Base-by-base conservation (phyloP, 73 alveolate genomes). In the Uronychia setigera region DNA sequence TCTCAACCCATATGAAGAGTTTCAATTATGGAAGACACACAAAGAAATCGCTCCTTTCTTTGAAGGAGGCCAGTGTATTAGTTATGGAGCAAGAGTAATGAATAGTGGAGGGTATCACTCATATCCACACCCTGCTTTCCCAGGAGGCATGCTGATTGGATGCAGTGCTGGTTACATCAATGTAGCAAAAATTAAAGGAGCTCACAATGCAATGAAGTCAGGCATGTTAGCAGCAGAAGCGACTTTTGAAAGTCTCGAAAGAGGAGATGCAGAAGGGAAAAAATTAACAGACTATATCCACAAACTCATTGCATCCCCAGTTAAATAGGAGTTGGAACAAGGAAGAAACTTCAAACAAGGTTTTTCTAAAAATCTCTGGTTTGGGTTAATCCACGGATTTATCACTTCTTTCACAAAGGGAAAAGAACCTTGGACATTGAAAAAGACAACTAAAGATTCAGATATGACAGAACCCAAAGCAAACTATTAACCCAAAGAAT, bases 31-130 rank as follows among this genome's bases (percentile, higher is more conserved):
- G 77, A 97, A 97, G 76, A 92, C 94, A 26, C 99, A 97, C 85
- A 92, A 94, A 33, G 91, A 67, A 27, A 85, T 97, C 29, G 58
- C 90, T 59, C 91, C 84, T 31, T 57, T 78, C 76, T 76, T 87
- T 0, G 91, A 87, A 59, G 93, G 93, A 26, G 99, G 99, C 31
- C 94, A 88, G 26, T 97, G 99, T 86, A 75, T 97, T 28, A 80
- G 98, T 29, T 97, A 97, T 87, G 99, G 99, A 29, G 99, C 99
- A 0, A 94, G 99, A 84, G 89, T 92, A 60, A 88, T 97, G 26
- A 97, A 96, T 80, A 98, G 94, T 80, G 99, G 99, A 35, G 99
- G 99, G 11, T 88, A 94, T 78, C 97, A 93, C 89, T 96, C 99
- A 31, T 84, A 96, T 33, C 99, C 99, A 26, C 95, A 96, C 76